phyloP scores from a whole-genome alignment of 2,329 filamentous ascomycete genomes.

The Diaporthe citrichinensis region DNA sequence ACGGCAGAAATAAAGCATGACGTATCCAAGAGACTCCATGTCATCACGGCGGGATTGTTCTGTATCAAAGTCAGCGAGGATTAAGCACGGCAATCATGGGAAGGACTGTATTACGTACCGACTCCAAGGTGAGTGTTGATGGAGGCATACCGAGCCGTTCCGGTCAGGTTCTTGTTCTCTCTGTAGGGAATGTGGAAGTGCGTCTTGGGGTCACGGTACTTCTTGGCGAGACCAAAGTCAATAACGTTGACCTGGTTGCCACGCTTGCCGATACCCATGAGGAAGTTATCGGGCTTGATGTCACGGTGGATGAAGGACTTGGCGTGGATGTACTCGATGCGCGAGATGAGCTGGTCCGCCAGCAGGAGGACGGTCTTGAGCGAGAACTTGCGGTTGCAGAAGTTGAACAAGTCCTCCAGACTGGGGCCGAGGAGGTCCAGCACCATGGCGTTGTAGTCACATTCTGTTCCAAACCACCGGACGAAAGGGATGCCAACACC shows the following conservation, averaged over 20 bases:
- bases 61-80: slow-evolving; percentile 54
- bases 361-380: slow-evolving; percentile 97
- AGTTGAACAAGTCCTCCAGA: slow-evolving; percentile 99
- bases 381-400: slow-evolving; percentile 99
- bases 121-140: slow-evolving; percentile 99
- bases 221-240: slow-evolving; percentile 99
- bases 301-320: slow-evolving; percentile 99
- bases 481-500: slow-evolving; percentile 99
- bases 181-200: slow-evolving; percentile 99
- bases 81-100: background rate
- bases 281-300: slow-evolving; percentile 99
- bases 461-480: slow-evolving; percentile 99
- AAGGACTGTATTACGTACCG: slow-evolving; percentile 65
- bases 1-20: slow-evolving; percentile 99
- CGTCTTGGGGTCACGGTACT: slow-evolving; percentile 99
- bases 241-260: slow-evolving; percentile 99
- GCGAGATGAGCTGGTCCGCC: slow-evolving; percentile 97
- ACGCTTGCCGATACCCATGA: slow-evolving; percentile 99
- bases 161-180: slow-evolving; percentile 99
- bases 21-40: slow-evolving; percentile 98
- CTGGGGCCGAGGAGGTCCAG: slow-evolving; percentile 95
- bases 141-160: slow-evolving; percentile 96
- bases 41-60: slow-evolving; percentile 99
- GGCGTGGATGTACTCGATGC: slow-evolving; percentile 99
- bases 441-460: slow-evolving; percentile 99